Base-by-base conservation (phyloP, 2,329 filamentous ascomycete genomes). In the Talaromyces funiculosus region DNA sequence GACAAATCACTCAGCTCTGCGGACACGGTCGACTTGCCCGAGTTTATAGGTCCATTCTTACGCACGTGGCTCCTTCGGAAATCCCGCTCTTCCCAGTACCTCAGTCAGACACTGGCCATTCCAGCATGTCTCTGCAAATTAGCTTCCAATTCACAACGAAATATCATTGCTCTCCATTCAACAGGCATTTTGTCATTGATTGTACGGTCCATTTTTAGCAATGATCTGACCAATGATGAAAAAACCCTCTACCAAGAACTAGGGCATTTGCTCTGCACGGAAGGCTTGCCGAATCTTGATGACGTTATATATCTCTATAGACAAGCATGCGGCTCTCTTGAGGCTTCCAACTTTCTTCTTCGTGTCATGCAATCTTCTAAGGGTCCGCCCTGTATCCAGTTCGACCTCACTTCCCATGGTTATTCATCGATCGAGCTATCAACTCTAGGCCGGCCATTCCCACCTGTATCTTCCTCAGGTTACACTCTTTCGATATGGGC, bases 401-500 rank as follows among this genome's bases (percentile, higher is more conserved):
- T 99, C 74, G 94, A 99, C 72, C 81, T 99, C 22, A 94, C 92
- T 1, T 78, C 91, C 16, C 83, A 92, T 72, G 95, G 95, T 0
- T 93, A 91, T 74, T 90, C 90, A 14, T 96, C 94, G 0, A 84
- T 97, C 63, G 95, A 99, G 72, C 80, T 99, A 29, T 85, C 91
- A 7, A 92, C 86, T n/a, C 80, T 99, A 26, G 91, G 91, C 5
- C 86, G 90, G 33, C 77, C 86, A 1, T 99, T 99, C 68, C 95
- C 94, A 10, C 92, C 94, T 1, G 82, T 85, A 59, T 86, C 87
- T 18, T 84, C 87, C n/a, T 74, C 78, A 33, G 95, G 94, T 20
- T 99, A 97, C 76, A 96, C 92, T 0, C 88, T 99, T 63, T 85
- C 90, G 49, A 85, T 90, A 0, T 99, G 94, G 94, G 84, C 96